Conservation (phyloP, 306 rosid species). For the Medicago truncatula region MtrunA17r5.0-ANR NC_053045.1:45753001-45753500, state of each 20-base stretch:
- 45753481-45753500: conserved; percentile 66
- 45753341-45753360: conserved; percentile 33
- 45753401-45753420: conserved; percentile 57
- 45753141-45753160: conserved; percentile 34
- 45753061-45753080: conserved; percentile 32
- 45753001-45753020: conserved; percentile 8
- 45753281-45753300: conserved; percentile 46
- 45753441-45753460: conserved; percentile 44
- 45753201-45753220: conserved; percentile 72
- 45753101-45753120: background rate
- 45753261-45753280: conserved; percentile 49
- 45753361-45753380: conserved; percentile 13
- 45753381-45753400: conserved; percentile 58
- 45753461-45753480: conserved; percentile 47
- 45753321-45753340: conserved; percentile 16
- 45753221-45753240: conserved; percentile 55
- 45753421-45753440: conserved; percentile 49
- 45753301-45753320: conserved; percentile 51
- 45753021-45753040: conserved; percentile 1
- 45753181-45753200: conserved; percentile 81
- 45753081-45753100: conserved; percentile 6
- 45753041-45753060: conserved; percentile 29
- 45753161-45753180: conserved; percentile 86
- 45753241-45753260: conserved; percentile 58
- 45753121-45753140: conserved; percentile 8